Percentiles rank a stretch among this genome's conserved stretches.
phyloP scores from a whole-genome alignment of 805 yeast genomes.

The Candida nanaspora region DNA sequence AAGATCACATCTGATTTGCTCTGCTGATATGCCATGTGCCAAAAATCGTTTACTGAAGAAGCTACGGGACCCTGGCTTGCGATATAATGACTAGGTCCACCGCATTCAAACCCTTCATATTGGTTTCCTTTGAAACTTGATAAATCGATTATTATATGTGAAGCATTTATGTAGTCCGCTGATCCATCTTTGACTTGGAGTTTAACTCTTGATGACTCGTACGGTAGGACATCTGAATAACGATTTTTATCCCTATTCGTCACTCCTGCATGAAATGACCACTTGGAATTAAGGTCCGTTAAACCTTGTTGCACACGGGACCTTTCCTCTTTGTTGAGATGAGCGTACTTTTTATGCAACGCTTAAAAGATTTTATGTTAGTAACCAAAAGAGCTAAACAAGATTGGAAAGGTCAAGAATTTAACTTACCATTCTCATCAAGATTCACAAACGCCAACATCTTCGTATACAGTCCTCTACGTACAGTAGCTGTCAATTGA shows the following conservation, averaged over 20 bases:
- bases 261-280: conserved; percentile 9
- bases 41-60: conserved; percentile 35
- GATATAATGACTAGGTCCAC: conserved; percentile 33
- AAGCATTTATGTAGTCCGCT: conserved; percentile 33
- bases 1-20: conserved; percentile 27
- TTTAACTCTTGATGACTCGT: conserved; percentile 49
- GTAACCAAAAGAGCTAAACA: neutral
- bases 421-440: neutral
- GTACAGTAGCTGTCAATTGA: too few species aligned
- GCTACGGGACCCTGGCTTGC: conserved; percentile 65
- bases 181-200: conserved; percentile 22
- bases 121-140: conserved; percentile 1
- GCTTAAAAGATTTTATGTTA: neutral
- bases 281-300: conserved; percentile 11
- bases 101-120: conserved; percentile 3
- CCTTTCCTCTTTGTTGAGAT: conserved; percentile 6
- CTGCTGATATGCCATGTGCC: conserved; percentile 33
- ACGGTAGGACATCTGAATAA: conserved; percentile 59
- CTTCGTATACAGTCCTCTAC: too few species aligned
- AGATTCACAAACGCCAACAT: neutral
- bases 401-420: too few species aligned
- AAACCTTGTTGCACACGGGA: conserved; percentile 11
- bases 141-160: conserved; percentile 17
- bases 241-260: conserved; percentile 37
- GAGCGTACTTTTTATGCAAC: neutral